phyloP scores from a whole-genome alignment of 768 basidiomycete genomes.

The Panellus pusillus region DNA sequence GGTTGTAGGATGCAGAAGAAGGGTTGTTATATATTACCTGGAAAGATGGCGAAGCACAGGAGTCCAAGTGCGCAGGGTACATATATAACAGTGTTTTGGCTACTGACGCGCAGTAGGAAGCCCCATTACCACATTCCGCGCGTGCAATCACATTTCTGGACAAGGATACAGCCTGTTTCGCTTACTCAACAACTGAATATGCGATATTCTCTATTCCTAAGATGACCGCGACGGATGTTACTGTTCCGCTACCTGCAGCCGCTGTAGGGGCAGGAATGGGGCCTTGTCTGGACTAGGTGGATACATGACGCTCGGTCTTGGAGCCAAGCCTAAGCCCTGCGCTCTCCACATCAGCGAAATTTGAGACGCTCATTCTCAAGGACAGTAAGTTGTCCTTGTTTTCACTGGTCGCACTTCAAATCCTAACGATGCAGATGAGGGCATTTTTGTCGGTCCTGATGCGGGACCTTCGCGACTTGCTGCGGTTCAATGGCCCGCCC shows the following conservation, averaged over 20 bases:
- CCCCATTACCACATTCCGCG: conserved; percentile 85
- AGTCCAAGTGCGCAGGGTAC: conserved; percentile 54
- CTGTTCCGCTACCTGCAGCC: conserved; percentile 47
- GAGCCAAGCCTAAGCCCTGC: conserved; percentile 70
- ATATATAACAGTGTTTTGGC: neutral
- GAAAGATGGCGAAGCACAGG: conserved; percentile 81
- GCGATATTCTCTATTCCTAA: conserved; percentile 68
- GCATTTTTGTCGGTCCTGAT: conserved; percentile 61
- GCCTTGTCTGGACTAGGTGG: conserved; percentile 77
- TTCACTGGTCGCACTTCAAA: neutral
- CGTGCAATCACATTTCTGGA: conserved; percentile 77
- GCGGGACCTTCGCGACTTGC: conserved; percentile 50
- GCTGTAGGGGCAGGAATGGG: conserved; percentile 55
- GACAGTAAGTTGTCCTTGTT: conserved; percentile 58
- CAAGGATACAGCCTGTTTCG: conserved; percentile 63
- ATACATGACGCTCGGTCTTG: conserved; percentile 83
- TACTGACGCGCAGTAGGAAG: conserved; percentile 56
- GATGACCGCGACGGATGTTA: conserved; percentile 57
- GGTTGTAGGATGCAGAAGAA: conserved; percentile 82
- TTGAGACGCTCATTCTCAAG: conserved; percentile 70
- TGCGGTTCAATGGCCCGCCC: conserved; percentile 71
- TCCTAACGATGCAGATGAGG: conserved; percentile 51
- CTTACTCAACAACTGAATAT: conserved; percentile 78
- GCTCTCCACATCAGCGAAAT: conserved; percentile 54
- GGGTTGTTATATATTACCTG: conserved; percentile 83